A percentile compares a stretch with the other conserved stretches of the same genome.
These are phyloP conservation scores for Chrysoporthe puriensis DNA, from an alignment of 2,329 filamentous ascomycete genomes.

Conservation along the genomic window DNA sequence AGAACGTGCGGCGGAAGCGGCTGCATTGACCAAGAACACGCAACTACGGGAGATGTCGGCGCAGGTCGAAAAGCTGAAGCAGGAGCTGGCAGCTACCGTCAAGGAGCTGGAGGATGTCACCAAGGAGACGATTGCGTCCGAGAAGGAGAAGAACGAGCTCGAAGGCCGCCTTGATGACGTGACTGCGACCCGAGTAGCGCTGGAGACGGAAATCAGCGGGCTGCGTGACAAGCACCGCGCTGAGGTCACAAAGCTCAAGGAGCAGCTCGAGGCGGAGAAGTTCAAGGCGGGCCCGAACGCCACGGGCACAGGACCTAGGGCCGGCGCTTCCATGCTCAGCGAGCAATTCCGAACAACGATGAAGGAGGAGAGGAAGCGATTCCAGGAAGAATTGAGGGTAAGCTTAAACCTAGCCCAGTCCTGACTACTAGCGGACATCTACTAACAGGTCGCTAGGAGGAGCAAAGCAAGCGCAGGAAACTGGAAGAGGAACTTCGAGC, in stretches of 20 bases:
- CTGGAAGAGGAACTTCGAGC: slow-evolving; percentile 55
- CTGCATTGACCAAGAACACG: slow-evolving; percentile 54
- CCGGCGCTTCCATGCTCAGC: slow-evolving; percentile 56
- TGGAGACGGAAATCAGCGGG: slow-evolving; percentile 45
- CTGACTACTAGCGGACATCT: background rate
- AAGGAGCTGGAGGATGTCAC: slow-evolving; percentile 59
- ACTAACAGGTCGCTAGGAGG: slow-evolving; percentile 49
- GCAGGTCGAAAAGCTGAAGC: slow-evolving; percentile 54
- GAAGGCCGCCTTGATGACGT: slow-evolving; percentile 48
- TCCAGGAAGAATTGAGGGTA: slow-evolving; percentile 58
- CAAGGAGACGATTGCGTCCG: slow-evolving; percentile 53
- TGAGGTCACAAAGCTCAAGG: slow-evolving; percentile 50
- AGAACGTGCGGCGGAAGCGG: slow-evolving; percentile 61
- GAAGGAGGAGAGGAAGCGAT: slow-evolving; percentile 61
- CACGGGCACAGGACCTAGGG: slow-evolving; percentile 41
- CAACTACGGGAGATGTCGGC: slow-evolving; percentile 50
- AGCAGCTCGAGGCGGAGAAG: slow-evolving; percentile 55
- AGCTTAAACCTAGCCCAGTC: slow-evolving; percentile 31
- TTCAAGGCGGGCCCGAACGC: slow-evolving; percentile 45
- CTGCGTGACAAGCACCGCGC: slow-evolving; percentile 45
- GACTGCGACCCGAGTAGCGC: slow-evolving; percentile 38
- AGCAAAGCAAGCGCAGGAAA: slow-evolving; percentile 51
- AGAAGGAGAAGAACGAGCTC: slow-evolving; percentile 54
- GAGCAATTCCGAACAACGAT: slow-evolving; percentile 60
- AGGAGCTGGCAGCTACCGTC: slow-evolving; percentile 54